Evolutionary conservation across 805 yeast species (phyloP).

Genomic region (Isabelozyma pseudorhagii): DNA sequence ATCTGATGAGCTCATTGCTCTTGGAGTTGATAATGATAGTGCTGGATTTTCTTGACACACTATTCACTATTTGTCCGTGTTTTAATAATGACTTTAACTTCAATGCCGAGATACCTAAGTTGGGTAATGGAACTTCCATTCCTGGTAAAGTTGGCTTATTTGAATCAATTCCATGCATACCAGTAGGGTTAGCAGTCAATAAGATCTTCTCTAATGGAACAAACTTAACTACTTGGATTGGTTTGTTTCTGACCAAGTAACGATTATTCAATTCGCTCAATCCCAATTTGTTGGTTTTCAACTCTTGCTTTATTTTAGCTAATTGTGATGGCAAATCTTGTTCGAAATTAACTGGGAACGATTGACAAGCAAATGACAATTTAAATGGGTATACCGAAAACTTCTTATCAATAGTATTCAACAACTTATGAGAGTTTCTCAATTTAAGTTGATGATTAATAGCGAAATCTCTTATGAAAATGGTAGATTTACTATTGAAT

Average conservation of each 20-base stretch:
- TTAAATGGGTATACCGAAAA: conserved; percentile 91
- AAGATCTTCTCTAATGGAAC: conserved; percentile 67
- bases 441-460: conserved; percentile 73
- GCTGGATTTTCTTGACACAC: conserved; percentile 70
- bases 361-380: conserved; percentile 63
- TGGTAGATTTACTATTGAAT: conserved; percentile 61
- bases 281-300: conserved; percentile 68
- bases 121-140: conserved; percentile 71
- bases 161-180: conserved; percentile 64
- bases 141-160: conserved; percentile 67
- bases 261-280: conserved; percentile 76
- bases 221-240: conserved; percentile 69
- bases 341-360: conserved; percentile 54
- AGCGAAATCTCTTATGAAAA: conserved; percentile 85
- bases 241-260: conserved; percentile 70
- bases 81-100: conserved; percentile 59
- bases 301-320: conserved; percentile 47
- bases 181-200: conserved; percentile 63
- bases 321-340: conserved; percentile 39
- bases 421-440: conserved; percentile 66
- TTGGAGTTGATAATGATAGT: conserved; percentile 54
- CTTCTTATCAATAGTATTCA: conserved; percentile 66
- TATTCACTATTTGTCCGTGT: conserved; percentile 38
- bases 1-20: conserved; percentile 60
- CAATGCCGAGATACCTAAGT: conserved; percentile 66